phyloP scores from a whole-genome alignment of 2,329 filamentous ascomycete species.

The Orbilia ellipsospora region DNA sequence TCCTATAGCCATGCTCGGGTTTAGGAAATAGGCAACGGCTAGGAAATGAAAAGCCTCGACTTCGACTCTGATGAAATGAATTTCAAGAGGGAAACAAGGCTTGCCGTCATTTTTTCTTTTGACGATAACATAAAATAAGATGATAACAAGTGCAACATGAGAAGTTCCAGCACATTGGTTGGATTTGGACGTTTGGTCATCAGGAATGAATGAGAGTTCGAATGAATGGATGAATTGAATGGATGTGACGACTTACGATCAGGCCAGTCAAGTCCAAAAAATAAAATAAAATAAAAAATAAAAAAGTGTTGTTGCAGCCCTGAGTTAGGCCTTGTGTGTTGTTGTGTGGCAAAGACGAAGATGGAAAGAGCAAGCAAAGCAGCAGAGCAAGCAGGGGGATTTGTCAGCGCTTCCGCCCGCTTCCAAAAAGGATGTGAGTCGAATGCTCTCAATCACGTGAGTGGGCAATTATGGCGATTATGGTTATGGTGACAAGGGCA shows the following conservation, averaged over 20 bases:
- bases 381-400: conserved; percentile 18
- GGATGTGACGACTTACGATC: too few species aligned
- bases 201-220: not conserved
- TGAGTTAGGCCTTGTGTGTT: conserved; percentile 25
- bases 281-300: too few species aligned
- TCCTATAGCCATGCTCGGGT: conserved; percentile 32
- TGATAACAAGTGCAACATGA: too few species aligned
- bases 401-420: conserved; percentile 53
- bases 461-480: not conserved
- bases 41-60: not conserved
- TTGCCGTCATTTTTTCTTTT: too few species aligned
- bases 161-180: too few species aligned
- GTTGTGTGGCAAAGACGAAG: conserved; percentile 53
- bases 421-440: conserved; percentile 29
- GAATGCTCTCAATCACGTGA: conserved; percentile 10
- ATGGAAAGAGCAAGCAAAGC: conserved; percentile 6
- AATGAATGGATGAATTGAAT: conserved; percentile 21
- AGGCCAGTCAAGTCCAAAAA: too few species aligned
- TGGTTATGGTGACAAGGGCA: too few species aligned
- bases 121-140: too few species aligned
- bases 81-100: not conserved
- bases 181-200: not conserved
- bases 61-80: conserved; percentile 1
- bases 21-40: conserved; percentile 44
- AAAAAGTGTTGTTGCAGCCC: not conserved